These are phyloP conservation scores for Brassica nigra DNA, from an alignment of 345 rosid genomes.

Conservation along the genomic window DNA sequence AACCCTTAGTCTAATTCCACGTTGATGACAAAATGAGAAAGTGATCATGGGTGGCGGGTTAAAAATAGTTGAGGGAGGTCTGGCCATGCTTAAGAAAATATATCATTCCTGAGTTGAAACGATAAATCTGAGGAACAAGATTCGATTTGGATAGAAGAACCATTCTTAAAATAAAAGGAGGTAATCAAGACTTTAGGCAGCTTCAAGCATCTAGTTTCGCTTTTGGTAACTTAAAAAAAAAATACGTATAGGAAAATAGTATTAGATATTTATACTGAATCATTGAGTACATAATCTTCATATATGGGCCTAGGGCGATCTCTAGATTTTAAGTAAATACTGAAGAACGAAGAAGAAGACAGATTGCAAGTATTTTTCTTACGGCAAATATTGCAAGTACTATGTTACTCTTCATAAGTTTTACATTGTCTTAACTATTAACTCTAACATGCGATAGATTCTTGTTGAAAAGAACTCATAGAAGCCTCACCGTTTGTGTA, in stretches of 20 bases:
- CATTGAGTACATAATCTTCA: not conserved
- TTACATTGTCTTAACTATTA: not conserved
- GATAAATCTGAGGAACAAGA: no score
- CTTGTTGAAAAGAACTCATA: not conserved
- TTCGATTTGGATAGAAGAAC: no score
- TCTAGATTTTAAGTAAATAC: not conserved
- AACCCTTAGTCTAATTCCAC: no score
- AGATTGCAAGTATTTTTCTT: not conserved
- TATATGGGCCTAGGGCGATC: not conserved
- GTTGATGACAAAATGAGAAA: no score
- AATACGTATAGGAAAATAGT: not conserved
- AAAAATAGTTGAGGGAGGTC: no score
- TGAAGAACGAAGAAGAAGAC: not conserved
- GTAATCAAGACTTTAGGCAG: no score
- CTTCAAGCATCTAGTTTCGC: no score
- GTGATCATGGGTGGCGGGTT: no score
- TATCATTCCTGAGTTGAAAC: no score
- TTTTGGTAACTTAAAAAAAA: no score
- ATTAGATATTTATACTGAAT: not conserved
- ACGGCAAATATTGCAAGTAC: not conserved
- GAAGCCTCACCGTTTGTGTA: slow-evolving; percentile 8
- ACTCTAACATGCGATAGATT: not conserved
- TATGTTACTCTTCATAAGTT: not conserved
- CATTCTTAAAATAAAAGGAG: no score
- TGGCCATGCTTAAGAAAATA: no score